Evolutionary conservation across 208 protist species (phyloP), one percentile per base, ranked within the genome.

Genomic region (Naegleria lovaniensis): DNA sequence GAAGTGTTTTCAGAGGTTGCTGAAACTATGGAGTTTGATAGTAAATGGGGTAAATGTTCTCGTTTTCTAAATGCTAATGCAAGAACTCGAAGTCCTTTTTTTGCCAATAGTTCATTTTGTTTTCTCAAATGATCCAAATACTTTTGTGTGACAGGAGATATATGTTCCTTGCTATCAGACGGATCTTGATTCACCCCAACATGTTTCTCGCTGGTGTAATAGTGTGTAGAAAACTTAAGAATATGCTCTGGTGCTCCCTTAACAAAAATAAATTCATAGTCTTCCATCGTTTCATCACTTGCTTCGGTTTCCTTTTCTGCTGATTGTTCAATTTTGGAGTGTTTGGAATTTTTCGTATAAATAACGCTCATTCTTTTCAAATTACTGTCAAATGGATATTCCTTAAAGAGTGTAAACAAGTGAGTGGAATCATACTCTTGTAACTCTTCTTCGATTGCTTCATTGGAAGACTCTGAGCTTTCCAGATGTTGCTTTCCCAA

Each of bases 331-430:
- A n/a, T n/a, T n/a, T n/a, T n/a, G n/a, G n/a, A n/a, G n/a, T n/a
- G n/a, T n/a, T n/a, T n/a, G n/a, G n/a, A n/a, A 51, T 87, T 86
- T 29, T 75, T 85, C 4, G 9, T 33, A 33, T 85, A 91, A 39
- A 51, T 43, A 5, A 75, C 90, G 6, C 16, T 91, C 90, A 91
- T 91, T 75, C 67, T 75, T 43, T 91, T 91, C 25, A 75, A 16
- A n/a, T 29, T 52, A 36, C 52, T 85, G 36, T 75, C 86, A 76
- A 91, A 91, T 76, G 90, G 75, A n/a, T 41, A 91, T 85, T 91
- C 90, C 40, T 67, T 0, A 19, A 29, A 29, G 22, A 67, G 22
- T 67, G n/a, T 36, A 9, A 90, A 39, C 76, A 25, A 38, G 13
- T 79, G n/a, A 25, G 25, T 39, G 90, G 29, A 67, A 38, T 48